Evolutionary conservation across 768 basidiomycete species (phyloP).

Genomic region (Rubroboletus pulcherrimus): DNA sequence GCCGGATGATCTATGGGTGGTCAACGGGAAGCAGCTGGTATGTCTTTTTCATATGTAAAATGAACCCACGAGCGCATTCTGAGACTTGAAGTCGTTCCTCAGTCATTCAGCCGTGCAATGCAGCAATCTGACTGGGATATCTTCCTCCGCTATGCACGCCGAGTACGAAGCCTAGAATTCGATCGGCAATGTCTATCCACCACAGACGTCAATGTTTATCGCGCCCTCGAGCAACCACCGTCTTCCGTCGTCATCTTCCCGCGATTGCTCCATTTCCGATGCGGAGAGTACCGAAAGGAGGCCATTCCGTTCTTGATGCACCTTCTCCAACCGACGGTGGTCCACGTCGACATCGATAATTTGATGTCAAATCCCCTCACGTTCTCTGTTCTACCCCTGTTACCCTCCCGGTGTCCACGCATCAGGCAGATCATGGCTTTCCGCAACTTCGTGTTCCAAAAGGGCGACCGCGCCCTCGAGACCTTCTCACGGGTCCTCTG

Average conservation of each 20-base stretch:
- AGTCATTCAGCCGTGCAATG: slow-evolving; percentile 25
- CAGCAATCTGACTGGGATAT: slow-evolving; percentile 25
- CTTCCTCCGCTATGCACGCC: slow-evolving; percentile 27
- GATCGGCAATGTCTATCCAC: slow-evolving; percentile 25
- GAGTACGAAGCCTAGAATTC: slow-evolving; percentile 31
- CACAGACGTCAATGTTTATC: slow-evolving; percentile 22
- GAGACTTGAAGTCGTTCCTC: neutral
- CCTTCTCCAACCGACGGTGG: slow-evolving; percentile 25
- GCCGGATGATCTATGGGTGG: slow-evolving; percentile 32
- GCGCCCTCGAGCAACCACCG: slow-evolving; percentile 14
- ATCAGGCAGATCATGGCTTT: slow-evolving; percentile 29
- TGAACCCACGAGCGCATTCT: slow-evolving; percentile 2
- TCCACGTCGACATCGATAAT: slow-evolving; percentile 29
- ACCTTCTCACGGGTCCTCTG: slow-evolving; percentile 23
- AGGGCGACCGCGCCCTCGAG: slow-evolving; percentile 22
- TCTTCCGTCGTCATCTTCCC: slow-evolving; percentile 22
- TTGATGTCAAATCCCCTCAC: slow-evolving; percentile 27
- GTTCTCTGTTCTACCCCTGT: slow-evolving; percentile 11
- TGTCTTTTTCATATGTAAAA: neutral
- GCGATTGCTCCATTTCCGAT: slow-evolving; percentile 26
- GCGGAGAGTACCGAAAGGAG: slow-evolving; percentile 22
- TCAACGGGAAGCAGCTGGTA: slow-evolving; percentile 30
- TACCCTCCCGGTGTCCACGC: slow-evolving; percentile 22
- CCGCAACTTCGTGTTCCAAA: slow-evolving; percentile 27
- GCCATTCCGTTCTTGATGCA: slow-evolving; percentile 24